These are phyloP conservation scores for Trebouxiophyceae sp. DNA, from an alignment of 163 green algal genomes.

Conservation along the genomic window DNA sequence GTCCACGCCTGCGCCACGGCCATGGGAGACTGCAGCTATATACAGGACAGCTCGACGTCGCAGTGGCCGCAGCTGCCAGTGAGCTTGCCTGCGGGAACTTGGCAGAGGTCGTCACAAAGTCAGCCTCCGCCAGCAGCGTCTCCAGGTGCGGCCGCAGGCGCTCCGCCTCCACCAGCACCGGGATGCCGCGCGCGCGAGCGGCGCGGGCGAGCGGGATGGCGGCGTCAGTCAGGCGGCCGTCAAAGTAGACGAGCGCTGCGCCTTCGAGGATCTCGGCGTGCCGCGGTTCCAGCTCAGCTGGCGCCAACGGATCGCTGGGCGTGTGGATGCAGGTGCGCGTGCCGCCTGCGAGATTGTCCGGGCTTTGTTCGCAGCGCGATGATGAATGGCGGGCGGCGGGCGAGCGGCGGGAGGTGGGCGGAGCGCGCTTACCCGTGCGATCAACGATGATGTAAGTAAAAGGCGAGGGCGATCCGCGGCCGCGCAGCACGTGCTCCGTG, in stretches of 20 bases:
- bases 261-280: conserved; percentile 12
- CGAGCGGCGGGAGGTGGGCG: not conserved
- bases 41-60: not conserved
- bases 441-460: conserved; percentile 99
- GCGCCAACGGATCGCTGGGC: conserved; percentile 51
- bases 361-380: not conserved
- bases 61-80: not conserved
- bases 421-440: conserved; percentile 33
- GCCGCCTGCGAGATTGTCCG: conserved; percentile 64
- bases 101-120: conserved; percentile 78
- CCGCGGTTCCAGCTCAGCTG: conserved; percentile 41
- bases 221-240: conserved; percentile 84
- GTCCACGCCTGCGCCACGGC: conserved; percentile 35
- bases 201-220: conserved; percentile 63
- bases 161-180: conserved; percentile 84
- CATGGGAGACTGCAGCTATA: not conserved
- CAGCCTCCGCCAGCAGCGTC: conserved; percentile 66
- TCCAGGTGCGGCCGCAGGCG: conserved; percentile 74
- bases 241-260: conserved; percentile 85
- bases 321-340: conserved; percentile 96
- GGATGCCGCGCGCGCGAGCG: conserved; percentile 11
- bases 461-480: conserved; percentile 63
- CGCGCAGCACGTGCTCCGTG: conserved; percentile 53
- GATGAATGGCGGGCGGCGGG: not conserved
- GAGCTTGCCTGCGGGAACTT: conserved; percentile 63